phyloP scores from a whole-genome alignment of 495 filamentous ascomycete genomes.

The Penicillium bovifimosum region DNA sequence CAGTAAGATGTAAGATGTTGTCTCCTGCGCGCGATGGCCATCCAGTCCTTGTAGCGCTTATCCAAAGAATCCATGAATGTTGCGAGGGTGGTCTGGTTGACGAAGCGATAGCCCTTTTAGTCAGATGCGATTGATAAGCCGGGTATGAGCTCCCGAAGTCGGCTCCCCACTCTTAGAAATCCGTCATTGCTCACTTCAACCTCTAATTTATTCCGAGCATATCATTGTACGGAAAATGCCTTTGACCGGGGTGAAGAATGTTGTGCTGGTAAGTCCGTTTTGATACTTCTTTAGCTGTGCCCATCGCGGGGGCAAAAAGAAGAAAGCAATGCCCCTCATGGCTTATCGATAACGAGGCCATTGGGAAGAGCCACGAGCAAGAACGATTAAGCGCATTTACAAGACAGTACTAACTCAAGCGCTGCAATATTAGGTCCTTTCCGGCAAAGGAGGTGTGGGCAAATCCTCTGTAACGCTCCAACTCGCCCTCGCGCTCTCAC shows the following conservation, averaged over 20 bases:
- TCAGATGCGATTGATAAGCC: constrained; percentile 42
- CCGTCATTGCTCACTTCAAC: constrained; percentile 1
- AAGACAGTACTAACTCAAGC: neutral
- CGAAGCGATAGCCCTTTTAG: too few species aligned
- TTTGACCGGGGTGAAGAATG: constrained; percentile 48
- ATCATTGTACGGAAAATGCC: constrained; percentile 30
- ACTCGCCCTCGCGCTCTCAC: constrained; percentile 82
- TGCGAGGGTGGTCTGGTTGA: too few species aligned
- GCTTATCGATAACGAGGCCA: constrained; percentile 43
- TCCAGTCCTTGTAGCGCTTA: too few species aligned
- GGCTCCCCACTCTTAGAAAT: constrained; percentile 20
- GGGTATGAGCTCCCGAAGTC: constrained; percentile 19
- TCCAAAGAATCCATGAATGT: too few species aligned
- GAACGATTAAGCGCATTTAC: neutral
- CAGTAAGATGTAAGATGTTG: too few species aligned
- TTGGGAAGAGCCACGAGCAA: neutral
- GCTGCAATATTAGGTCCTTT: constrained; percentile 55
- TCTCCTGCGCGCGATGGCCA: too few species aligned
- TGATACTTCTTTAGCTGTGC: constrained; percentile 5
- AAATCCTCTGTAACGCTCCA: constrained; percentile 97
- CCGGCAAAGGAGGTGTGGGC: constrained; percentile 95
- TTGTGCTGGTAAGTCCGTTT: constrained; percentile 39
- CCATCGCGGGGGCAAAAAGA: neutral
- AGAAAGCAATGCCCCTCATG: constrained; percentile 1
- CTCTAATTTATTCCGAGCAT: neutral